Conservation (phyloP, 164 flowering plant species). For the Santalum album region DNA sequence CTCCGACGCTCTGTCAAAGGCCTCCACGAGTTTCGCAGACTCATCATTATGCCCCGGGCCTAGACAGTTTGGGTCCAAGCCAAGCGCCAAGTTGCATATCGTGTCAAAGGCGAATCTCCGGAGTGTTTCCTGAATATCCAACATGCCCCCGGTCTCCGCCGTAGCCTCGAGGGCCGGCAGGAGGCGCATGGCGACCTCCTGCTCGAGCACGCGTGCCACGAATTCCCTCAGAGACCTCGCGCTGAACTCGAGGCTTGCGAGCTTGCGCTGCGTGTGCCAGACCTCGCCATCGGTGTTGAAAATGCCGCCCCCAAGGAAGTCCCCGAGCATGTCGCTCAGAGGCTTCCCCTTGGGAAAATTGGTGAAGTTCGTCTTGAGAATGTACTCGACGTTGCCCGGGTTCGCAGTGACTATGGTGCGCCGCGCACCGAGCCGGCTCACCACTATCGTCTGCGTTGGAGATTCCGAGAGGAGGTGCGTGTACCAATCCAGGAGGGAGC, state of each 20-base stretch:
- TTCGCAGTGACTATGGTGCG: constrained; percentile 68
- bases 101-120: constrained; percentile 54
- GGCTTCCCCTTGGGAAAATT: constrained; percentile 83
- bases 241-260: constrained; percentile 66
- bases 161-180: constrained; percentile 46
- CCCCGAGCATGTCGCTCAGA: constrained; percentile 66
- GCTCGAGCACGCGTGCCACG: constrained; percentile 24
- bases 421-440: constrained; percentile 47
- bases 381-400: constrained; percentile 72
- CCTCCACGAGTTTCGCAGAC: constrained; percentile 15
- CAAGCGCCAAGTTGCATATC: constrained; percentile 56
- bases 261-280: constrained; percentile 67
- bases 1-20: constrained; percentile 59
- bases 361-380: constrained; percentile 58
- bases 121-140: constrained; percentile 51
- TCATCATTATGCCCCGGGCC: constrained; percentile 6
- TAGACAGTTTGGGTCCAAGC: constrained; percentile 46
- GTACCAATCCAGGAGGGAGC: constrained; percentile 68
- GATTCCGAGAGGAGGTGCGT: constrained; percentile 53
- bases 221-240: constrained; percentile 40
- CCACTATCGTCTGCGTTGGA: constrained; percentile 43
- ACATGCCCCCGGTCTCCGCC: constrained; percentile 7
- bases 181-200: constrained; percentile 37
- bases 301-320: constrained; percentile 67
- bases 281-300: constrained; percentile 75